These are phyloP conservation scores for Hyphopichia khmerensis DNA, from an alignment of 1,139 yeast genomes.

Conservation along the genomic window DNA sequence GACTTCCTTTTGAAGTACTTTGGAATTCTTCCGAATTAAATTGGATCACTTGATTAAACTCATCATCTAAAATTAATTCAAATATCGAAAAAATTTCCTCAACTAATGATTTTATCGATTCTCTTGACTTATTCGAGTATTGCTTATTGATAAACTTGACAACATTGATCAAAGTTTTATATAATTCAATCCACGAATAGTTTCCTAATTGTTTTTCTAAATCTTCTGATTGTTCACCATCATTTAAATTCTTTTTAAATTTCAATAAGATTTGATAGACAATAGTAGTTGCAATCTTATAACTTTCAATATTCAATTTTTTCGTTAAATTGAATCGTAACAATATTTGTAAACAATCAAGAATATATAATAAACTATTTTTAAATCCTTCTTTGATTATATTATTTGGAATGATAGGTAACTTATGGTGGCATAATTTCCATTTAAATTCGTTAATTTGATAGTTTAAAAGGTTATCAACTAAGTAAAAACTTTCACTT, in stretches of 20 bases:
- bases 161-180: slow-evolving; percentile 24
- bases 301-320: slow-evolving; percentile 30
- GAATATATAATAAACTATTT: slow-evolving; percentile 32
- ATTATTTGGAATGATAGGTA: slow-evolving; percentile 33
- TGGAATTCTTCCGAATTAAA: slow-evolving; percentile 9
- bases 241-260: slow-evolving; percentile 3
- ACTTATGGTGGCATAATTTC: slow-evolving; percentile 42
- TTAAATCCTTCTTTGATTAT: slow-evolving; percentile 24
- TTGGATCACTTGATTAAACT: slow-evolving; percentile 15
- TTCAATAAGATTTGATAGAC: slow-evolving; percentile 19
- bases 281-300: slow-evolving; percentile 24
- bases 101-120: slow-evolving; percentile 14
- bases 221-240: background rate
- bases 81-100: slow-evolving; percentile 29
- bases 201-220: slow-evolving; percentile 6
- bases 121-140: slow-evolving; percentile 6
- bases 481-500: background rate
- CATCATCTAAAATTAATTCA: slow-evolving; percentile 15
- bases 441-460: slow-evolving; percentile 39
- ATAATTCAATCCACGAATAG: slow-evolving; percentile 32
- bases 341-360: slow-evolving; percentile 38
- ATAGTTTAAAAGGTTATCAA: slow-evolving; percentile 16
- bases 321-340: slow-evolving; percentile 40
- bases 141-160: slow-evolving; percentile 26
- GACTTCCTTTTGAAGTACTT: slow-evolving; percentile 8